Evolutionary conservation across 768 basidiomycete genomes (phyloP).

Genomic region (Austroboletus festivus): DNA sequence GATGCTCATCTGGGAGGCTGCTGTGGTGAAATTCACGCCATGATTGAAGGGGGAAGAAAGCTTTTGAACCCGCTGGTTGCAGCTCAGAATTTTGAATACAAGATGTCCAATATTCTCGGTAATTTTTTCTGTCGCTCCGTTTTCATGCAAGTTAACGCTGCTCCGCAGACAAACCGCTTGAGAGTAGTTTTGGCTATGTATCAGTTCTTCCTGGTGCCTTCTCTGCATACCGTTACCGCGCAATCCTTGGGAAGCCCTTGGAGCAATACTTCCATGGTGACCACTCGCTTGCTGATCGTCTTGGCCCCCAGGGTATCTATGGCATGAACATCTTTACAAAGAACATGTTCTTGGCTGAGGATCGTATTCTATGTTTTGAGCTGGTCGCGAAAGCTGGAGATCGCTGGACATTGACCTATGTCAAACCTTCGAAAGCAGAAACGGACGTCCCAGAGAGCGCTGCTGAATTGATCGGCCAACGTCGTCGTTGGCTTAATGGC

Average conservation of each 20-base stretch:
- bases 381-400: slow-evolving; percentile 88
- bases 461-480: slow-evolving; percentile 89
- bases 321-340: slow-evolving; percentile 98
- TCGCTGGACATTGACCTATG: slow-evolving; percentile 84
- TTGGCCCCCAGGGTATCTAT: slow-evolving; percentile 90
- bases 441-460: slow-evolving; percentile 92
- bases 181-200: slow-evolving; percentile 94
- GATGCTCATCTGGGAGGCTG: slow-evolving; percentile 77
- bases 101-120: slow-evolving; percentile 97
- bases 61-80: slow-evolving; percentile 90
- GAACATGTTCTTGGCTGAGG: slow-evolving; percentile 89
- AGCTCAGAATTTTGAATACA: slow-evolving; percentile 97
- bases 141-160: slow-evolving; percentile 6
- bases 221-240: slow-evolving; percentile 92
- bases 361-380: slow-evolving; percentile 97
- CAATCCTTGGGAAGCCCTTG: slow-evolving; percentile 83
- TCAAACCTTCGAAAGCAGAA: slow-evolving; percentile 94
- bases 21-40: slow-evolving; percentile 94
- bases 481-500: slow-evolving; percentile 95
- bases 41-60: slow-evolving; percentile 91
- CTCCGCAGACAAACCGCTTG: slow-evolving; percentile 86
- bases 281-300: slow-evolving; percentile 84
- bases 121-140: slow-evolving; percentile 11
- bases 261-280: slow-evolving; percentile 89
- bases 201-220: slow-evolving; percentile 96